These are phyloP conservation scores for Biscogniauxia mediterranea DNA, from an alignment of 2,329 filamentous ascomycete genomes.

Conservation along the genomic window DNA sequence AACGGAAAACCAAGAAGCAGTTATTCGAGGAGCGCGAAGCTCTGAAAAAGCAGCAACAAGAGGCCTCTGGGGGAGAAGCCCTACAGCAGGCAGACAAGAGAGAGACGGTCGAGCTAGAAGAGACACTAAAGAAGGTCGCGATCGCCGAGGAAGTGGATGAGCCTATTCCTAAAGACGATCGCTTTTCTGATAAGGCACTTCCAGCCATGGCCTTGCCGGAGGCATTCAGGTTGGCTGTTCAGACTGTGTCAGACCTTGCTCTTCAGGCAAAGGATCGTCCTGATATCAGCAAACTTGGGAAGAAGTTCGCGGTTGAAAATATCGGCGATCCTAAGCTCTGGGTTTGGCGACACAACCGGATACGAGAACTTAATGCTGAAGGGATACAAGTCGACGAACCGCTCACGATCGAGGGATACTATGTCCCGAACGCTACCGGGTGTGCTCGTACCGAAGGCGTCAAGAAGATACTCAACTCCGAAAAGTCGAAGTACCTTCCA, in stretches of 20 bases:
- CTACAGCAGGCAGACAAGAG: conserved; percentile 37
- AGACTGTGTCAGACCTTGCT: conserved; percentile 43
- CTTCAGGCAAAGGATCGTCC: conserved; percentile 47
- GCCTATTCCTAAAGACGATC: conserved; percentile 39
- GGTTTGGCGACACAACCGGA: conserved; percentile 56
- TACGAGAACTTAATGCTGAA: conserved; percentile 53
- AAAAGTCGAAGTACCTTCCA: conserved; percentile 97
- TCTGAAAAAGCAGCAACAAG: conserved; percentile 66
- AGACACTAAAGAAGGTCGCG: conserved; percentile 24
- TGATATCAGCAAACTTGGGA: conserved; percentile 47
- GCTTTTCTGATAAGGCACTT: conserved; percentile 49
- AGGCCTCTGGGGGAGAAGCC: conserved; percentile 45
- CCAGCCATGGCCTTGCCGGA: conserved; percentile 46
- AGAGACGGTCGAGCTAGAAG: conserved; percentile 31
- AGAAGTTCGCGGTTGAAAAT: conserved; percentile 43
- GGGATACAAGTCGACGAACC: conserved; percentile 33
- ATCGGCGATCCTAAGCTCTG: conserved; percentile 53
- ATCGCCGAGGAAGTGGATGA: conserved; percentile 30
- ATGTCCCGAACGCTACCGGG: conserved; percentile 82
- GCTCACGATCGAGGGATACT: conserved; percentile 61
- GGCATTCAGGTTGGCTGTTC: conserved; percentile 45
- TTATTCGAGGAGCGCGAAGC: conserved; percentile 37
- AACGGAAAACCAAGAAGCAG: conserved; percentile 58
- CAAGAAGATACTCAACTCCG: conserved; percentile 93
- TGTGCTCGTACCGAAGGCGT: conserved; percentile 88